Base-by-base conservation (phyloP, 768 basidiomycete species). In the Pulveroboletus sp. region DNA sequence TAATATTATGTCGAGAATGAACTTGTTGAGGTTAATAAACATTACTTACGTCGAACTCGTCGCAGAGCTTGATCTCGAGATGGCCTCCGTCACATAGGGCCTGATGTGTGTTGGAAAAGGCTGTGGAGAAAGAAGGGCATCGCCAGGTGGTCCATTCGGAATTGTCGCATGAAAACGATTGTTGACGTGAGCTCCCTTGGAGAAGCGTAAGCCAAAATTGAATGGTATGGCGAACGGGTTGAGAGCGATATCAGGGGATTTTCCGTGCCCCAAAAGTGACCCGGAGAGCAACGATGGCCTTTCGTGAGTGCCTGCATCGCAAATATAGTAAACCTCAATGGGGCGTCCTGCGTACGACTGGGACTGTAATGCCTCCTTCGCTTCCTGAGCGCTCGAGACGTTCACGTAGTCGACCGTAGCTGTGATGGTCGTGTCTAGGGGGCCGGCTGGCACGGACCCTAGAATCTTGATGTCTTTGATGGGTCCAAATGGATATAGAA, bases 401-500 rank as follows among this genome's bases (percentile, higher is more conserved):
- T 77, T 72, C 30, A 74, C 65, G 57, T 86, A 88, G 62, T 86
- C 81, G n/a, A 86, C 85, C 22, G 81, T 57, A 45, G 76, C 84
- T 23, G 81, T 77, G 30, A 78, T 71, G 32, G 73, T 76, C 42
- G 71, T 73, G 46, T 68, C 56, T 27, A 66, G 55, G 7, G 56
- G 27, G 29, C 70, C 68, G 32, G 62, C 63, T n/a, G 73, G 62
- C 23, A 50, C 55, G 31, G 63, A 41, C 27, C 74, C 67, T 12
- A 83, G 50, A 34, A 74, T 74, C 54, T 79, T 77, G 45, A 89
- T 74, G 46, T 78, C 78, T 59, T 81, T 81, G 62, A 87, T 79
- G 26, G 73, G 69, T 13, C 87, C 87, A 59, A 83, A 89, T 20
- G 87, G 87, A 64, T 73, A 79, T 50, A 89, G 76, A 32, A 89